Percentiles rank a stretch among this genome's conserved stretches.
These are phyloP conservation scores for Coemansia sp. DNA, from an alignment of 192 early-diverging fungal species.

Conservation along the genomic window DNA sequence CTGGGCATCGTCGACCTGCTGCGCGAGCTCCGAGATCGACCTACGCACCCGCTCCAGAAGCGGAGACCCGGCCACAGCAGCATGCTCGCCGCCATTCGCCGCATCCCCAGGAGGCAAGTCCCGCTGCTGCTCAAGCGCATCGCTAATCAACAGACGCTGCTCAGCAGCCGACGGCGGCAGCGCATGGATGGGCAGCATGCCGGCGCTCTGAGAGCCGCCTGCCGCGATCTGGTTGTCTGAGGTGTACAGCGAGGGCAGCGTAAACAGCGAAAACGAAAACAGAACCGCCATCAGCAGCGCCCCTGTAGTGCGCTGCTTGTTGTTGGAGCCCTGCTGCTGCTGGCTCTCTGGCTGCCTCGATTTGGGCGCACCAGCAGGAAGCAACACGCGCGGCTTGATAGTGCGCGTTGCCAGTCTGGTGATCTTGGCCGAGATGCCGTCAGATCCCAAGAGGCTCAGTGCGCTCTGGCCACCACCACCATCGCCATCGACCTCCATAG, in stretches of 20 bases:
- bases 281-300: constrained; percentile 65
- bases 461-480: neutral
- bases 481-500: constrained; percentile 60
- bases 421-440: constrained; percentile 2
- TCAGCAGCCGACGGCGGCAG: constrained; percentile 15
- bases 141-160: constrained; percentile 29
- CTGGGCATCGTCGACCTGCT: constrained; percentile 21
- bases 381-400: constrained; percentile 7
- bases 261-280: constrained; percentile 82
- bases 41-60: constrained; percentile 44
- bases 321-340: neutral
- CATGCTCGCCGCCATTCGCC: neutral
- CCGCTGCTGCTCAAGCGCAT: neutral
- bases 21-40: constrained; percentile 29
- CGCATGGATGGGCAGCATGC: constrained; percentile 18
- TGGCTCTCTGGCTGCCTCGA: neutral
- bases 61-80: constrained; percentile 11
- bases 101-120: neutral
- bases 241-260: constrained; percentile 60
- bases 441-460: neutral
- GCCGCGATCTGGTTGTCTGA: constrained; percentile 28
- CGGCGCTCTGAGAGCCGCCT: constrained; percentile 27
- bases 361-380: constrained; percentile 11
- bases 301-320: constrained; percentile 27
- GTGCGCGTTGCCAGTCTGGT: neutral